Evolutionary conservation across 176 grass and related monocot genomes (phyloP).

Genomic region (Calamus simplicifolius): DNA sequence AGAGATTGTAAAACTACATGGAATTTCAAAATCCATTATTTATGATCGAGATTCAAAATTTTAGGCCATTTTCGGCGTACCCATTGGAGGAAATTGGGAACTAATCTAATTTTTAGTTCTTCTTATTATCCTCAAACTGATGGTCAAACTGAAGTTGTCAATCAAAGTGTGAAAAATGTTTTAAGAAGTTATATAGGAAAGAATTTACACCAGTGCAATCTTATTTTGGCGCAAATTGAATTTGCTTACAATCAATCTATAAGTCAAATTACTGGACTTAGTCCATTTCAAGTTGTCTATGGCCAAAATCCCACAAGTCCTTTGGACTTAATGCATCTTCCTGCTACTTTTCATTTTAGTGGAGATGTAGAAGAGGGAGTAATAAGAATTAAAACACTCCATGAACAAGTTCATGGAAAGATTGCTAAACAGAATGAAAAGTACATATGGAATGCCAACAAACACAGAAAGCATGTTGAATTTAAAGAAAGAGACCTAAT

Average conservation of each 20-base stretch:
- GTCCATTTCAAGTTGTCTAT: no score
- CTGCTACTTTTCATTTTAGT: background rate
- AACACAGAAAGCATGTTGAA: background rate
- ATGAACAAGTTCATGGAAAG: background rate
- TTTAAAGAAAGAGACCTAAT: no score
- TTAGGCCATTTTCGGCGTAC: background rate
- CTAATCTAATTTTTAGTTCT: background rate
- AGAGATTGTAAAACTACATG: no score
- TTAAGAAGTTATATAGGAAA: no score
- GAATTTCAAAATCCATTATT: no score
- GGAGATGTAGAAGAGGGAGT: background rate
- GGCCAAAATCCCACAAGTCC: background rate
- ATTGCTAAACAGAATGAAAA: background rate
- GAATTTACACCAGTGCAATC: background rate
- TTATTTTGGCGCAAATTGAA: no score
- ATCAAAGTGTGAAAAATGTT: no score
- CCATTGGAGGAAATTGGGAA: background rate
- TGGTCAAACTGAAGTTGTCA: background rate
- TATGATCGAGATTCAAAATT: background rate
- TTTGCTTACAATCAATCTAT: no score
- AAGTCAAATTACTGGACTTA: no score
- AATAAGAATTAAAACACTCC: no score
- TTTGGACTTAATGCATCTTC: background rate
- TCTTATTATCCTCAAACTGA: no score
- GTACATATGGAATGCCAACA: background rate